Conservation (phyloP, 495 filamentous ascomycete genomes). For the Annulohypoxylon nitens region DNA sequence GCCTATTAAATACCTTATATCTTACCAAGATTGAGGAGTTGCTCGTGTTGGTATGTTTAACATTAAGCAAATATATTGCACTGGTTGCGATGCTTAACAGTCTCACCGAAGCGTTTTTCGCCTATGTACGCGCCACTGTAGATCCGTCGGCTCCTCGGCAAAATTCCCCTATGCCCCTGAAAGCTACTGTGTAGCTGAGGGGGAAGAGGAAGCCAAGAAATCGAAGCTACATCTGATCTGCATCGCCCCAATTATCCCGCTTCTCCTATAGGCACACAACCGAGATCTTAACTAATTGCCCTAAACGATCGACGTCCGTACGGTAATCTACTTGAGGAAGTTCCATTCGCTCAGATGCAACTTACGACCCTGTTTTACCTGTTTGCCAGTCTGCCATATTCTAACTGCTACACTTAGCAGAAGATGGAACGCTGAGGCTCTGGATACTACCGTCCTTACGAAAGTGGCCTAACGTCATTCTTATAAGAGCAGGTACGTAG, state of each 20-base stretch:
- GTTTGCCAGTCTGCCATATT: not conserved
- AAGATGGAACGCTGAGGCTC: slow-evolving; percentile 31
- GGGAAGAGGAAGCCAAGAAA: slow-evolving; percentile 25
- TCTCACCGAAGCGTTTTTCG: slow-evolving; percentile 9
- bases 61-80: not conserved
- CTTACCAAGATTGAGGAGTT: not conserved
- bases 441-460: not conserved
- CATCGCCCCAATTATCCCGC: slow-evolving; percentile 19
- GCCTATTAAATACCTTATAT: not conserved
- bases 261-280: slow-evolving; percentile 13
- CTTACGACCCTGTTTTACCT: not conserved
- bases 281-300: slow-evolving; percentile 6
- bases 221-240: slow-evolving; percentile 16
- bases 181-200: not conserved
- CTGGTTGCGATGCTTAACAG: not conserved
- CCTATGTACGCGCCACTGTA: slow-evolving; percentile 10
- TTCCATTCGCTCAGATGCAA: slow-evolving; percentile 1
- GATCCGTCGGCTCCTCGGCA: slow-evolving; percentile 35
- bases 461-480: not conserved
- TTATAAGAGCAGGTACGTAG: not conserved
- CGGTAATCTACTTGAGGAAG: not conserved
- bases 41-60: not conserved
- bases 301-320: slow-evolving; percentile 2
- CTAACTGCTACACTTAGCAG: not conserved
- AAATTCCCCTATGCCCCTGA: not conserved